phyloP scores from a whole-genome alignment of 345 rosid species.

The Tarenaya hassleriana region DNA sequence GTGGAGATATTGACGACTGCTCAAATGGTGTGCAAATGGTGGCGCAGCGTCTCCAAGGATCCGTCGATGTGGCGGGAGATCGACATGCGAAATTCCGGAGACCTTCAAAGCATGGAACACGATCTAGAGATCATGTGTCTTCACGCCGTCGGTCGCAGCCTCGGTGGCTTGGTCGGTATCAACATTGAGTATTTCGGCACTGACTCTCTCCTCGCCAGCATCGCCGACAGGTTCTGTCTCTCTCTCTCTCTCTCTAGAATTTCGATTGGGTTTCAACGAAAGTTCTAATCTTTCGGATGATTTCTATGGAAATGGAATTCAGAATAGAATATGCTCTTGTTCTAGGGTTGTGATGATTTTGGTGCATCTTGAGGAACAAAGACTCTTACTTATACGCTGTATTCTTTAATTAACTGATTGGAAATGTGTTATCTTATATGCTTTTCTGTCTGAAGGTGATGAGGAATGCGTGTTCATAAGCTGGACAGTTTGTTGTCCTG shows the following conservation, averaged over 20 bases:
- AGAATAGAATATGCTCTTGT: no score
- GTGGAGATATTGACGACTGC: slow-evolving; percentile 32
- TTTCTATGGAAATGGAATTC: not conserved
- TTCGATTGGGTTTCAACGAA: not conserved
- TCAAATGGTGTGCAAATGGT: slow-evolving; percentile 43
- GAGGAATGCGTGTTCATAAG: no score
- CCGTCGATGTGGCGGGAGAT: slow-evolving; percentile 46
- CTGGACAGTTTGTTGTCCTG: no score
- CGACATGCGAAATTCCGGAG: slow-evolving; percentile 22
- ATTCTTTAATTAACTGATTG: no score
- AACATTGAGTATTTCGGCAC: slow-evolving; percentile 30
- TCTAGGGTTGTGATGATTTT: no score
- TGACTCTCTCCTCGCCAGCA: slow-evolving; percentile 39
- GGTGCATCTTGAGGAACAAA: no score
- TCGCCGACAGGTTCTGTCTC: slow-evolving; percentile 34
- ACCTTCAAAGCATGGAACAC: not conserved
- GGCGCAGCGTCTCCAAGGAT: slow-evolving; percentile 42
- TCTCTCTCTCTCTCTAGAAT: not conserved
- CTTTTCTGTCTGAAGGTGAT: no score
- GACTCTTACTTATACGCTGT: no score
- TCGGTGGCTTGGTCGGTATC: slow-evolving; percentile 39
- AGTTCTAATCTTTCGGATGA: not conserved
- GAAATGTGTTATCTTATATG: no score
- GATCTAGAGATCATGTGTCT: slow-evolving; percentile 27
- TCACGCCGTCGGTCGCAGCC: slow-evolving; percentile 51